Evolutionary conservation across 176 grass and related monocot genomes (phyloP).

Genomic region (Paspalum notatum): DNA sequence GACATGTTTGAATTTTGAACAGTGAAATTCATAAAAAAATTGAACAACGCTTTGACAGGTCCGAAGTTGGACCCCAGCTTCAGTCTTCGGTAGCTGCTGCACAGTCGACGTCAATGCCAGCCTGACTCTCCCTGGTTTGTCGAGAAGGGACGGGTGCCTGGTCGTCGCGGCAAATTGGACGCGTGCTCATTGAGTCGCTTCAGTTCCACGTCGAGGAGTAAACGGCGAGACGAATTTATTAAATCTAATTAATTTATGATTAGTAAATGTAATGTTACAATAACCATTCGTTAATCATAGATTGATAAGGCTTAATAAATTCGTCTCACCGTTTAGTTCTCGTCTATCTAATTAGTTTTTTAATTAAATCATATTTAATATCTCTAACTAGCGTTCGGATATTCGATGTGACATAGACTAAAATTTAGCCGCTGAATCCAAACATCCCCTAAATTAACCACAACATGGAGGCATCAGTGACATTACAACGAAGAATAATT

Average conservation of each 20-base stretch:
- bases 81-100: background rate
- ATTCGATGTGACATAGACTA: too few relatives aligned
- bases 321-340: too few relatives aligned
- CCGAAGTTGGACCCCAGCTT: background rate
- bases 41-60: constrained; percentile 11
- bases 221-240: too few relatives aligned
- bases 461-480: background rate
- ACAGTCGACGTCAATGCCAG: background rate
- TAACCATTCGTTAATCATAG: too few relatives aligned
- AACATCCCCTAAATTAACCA: background rate
- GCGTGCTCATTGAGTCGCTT: background rate
- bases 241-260: too few relatives aligned
- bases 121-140: background rate
- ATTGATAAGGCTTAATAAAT: too few relatives aligned
- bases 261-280: too few relatives aligned
- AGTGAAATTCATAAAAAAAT: too few relatives aligned
- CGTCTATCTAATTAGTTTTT: too few relatives aligned
- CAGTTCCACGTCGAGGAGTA: background rate
- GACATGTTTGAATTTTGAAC: background rate
- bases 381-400: too few relatives aligned
- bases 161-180: background rate
- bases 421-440: too few relatives aligned
- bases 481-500: background rate
- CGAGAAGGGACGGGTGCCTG: background rate
- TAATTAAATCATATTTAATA: too few relatives aligned